These are phyloP conservation scores for Dothideomycetes sp. DNA, from an alignment of 2,329 filamentous ascomycete genomes.

Conservation along the genomic window DNA sequence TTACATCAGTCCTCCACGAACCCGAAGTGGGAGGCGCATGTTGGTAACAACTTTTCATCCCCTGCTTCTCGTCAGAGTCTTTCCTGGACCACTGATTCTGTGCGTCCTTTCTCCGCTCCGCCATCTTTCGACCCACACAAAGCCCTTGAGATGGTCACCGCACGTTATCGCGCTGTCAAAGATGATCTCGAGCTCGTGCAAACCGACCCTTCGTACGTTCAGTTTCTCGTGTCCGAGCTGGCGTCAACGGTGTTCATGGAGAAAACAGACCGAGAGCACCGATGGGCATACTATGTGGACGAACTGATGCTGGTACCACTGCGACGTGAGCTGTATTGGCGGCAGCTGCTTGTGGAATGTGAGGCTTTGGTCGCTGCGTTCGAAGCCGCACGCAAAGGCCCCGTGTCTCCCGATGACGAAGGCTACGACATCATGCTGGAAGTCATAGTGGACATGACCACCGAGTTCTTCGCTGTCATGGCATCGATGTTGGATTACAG, in stretches of 20 bases:
- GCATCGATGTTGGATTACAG: not conserved
- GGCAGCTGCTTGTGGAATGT: not conserved
- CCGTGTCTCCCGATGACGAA: not conserved
- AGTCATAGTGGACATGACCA: not conserved
- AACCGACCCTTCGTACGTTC: conserved; percentile 3
- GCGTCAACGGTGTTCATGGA: not conserved
- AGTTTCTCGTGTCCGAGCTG: not conserved
- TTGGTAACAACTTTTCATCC: not conserved
- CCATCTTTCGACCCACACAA: conserved; percentile 1
- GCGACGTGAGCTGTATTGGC: conserved; percentile 1
- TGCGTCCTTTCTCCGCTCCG: not conserved
- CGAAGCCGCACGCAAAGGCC: not conserved
- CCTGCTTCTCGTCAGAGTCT: no score
- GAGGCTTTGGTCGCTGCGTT: not conserved
- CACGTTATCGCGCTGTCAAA: conserved; percentile 3
- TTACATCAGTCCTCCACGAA: no score
- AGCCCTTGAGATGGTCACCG: not conserved
- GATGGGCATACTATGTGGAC: conserved; percentile 1
- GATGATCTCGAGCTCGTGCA: conserved; percentile 1
- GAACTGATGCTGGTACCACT: not conserved
- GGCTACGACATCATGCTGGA: not conserved
- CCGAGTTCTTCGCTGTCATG: conserved; percentile 2
- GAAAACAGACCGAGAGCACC: not conserved
- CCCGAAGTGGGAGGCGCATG: not conserved
- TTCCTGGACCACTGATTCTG: conserved; percentile 2